phyloP scores from a whole-genome alignment of 192 early-diverging fungal genomes.

The Cetraspora pellucida region DNA sequence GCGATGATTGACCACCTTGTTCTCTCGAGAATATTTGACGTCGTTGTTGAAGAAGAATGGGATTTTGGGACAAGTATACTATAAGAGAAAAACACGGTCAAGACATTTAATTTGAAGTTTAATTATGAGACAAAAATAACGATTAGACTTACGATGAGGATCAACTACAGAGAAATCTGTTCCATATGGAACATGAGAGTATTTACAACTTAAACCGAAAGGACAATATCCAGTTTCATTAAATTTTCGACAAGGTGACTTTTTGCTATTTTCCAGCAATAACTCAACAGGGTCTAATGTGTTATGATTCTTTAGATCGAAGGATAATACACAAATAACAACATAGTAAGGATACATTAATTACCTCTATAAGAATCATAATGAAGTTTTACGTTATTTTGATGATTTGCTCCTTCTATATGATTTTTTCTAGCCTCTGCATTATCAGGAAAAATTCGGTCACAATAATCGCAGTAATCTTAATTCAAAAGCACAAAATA shows the following conservation, averaged over 20 bases:
- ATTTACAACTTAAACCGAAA: constrained; percentile 43
- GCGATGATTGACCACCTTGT: not conserved
- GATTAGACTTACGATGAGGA: constrained; percentile 17
- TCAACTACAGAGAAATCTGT: constrained; percentile 28
- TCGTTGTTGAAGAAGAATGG: not conserved
- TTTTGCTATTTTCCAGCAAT: constrained; percentile 41
- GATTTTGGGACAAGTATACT: constrained; percentile 26
- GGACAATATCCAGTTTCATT: constrained; percentile 37
- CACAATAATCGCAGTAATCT: constrained; percentile 51
- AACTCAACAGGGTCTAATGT: constrained; percentile 38
- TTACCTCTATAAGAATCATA: constrained; percentile 48
- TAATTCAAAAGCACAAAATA: not conserved
- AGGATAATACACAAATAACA: not conserved
- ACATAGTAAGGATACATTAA: not conserved
- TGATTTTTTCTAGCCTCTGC: constrained; percentile 43
- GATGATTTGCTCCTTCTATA: constrained; percentile 39
- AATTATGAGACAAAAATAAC: constrained; percentile 8
- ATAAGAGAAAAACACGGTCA: not conserved
- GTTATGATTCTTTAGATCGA: too few species aligned
- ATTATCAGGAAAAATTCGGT: constrained; percentile 50
- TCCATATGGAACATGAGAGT: constrained; percentile 40
- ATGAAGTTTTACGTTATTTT: constrained; percentile 38
- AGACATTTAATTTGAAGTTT: constrained; percentile 11
- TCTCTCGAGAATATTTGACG: not conserved
- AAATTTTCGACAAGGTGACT: constrained; percentile 43